These are phyloP conservation scores for Teratosphaeria gauchensis DNA, from an alignment of 2,329 filamentous ascomycete species.

Conservation along the genomic window DNA sequence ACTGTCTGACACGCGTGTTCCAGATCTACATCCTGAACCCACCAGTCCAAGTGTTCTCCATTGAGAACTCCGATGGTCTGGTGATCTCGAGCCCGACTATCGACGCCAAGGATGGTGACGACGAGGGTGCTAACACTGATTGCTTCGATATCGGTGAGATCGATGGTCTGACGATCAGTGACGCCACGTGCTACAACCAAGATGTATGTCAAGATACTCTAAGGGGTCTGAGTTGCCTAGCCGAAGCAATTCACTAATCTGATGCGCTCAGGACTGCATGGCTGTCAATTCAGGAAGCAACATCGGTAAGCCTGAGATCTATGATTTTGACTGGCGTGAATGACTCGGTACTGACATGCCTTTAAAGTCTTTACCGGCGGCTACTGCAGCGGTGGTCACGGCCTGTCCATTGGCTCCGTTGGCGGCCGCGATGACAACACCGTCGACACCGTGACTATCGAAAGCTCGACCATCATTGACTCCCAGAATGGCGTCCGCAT, in stretches of 20 bases:
- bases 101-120: slow-evolving; percentile 45
- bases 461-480: slow-evolving; percentile 34
- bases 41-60: slow-evolving; percentile 44
- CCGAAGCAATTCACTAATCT: background rate
- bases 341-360: background rate
- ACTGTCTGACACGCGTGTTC: background rate
- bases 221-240: background rate
- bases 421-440: slow-evolving; percentile 40
- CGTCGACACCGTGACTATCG: slow-evolving; percentile 40
- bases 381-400: slow-evolving; percentile 41
- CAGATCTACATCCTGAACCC: slow-evolving; percentile 44
- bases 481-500: slow-evolving; percentile 42
- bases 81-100: slow-evolving; percentile 42
- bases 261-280: slow-evolving; percentile 13
- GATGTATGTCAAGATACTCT: slow-evolving; percentile 8
- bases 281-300: slow-evolving; percentile 31
- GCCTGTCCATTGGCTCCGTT: slow-evolving; percentile 47
- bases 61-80: slow-evolving; percentile 36
- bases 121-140: slow-evolving; percentile 23
- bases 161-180: slow-evolving; percentile 15
- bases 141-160: slow-evolving; percentile 21
- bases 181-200: slow-evolving; percentile 21
- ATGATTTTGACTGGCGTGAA: background rate
- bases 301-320: slow-evolving; percentile 18
- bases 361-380: slow-evolving; percentile 28